phyloP scores from a whole-genome alignment of 139 green algal genomes.

The Eudorina sp. region DNA sequence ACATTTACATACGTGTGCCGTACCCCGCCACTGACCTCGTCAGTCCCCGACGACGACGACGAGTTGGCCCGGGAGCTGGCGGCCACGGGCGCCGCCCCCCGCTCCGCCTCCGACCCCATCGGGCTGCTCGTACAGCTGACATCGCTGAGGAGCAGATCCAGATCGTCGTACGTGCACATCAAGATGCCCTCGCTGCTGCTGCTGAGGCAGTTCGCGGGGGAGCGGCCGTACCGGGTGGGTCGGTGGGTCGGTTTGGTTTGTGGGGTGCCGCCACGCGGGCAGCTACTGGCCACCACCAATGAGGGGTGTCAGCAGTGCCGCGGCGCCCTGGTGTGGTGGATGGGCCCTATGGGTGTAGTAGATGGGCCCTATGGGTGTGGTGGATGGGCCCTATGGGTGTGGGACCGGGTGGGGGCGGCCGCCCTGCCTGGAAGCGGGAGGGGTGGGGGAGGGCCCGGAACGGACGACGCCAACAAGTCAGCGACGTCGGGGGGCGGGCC shows the following conservation, averaged over 20 bases:
- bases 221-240: conserved; percentile 29
- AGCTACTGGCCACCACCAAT: too few relatives aligned
- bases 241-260: neutral
- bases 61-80: conserved; percentile 43
- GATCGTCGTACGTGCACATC: conserved; percentile 41
- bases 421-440: too few relatives aligned
- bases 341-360: too few relatives aligned
- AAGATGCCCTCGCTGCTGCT: conserved; percentile 57
- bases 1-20: neutral
- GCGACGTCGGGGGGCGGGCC: too few relatives aligned
- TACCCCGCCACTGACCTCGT: too few relatives aligned
- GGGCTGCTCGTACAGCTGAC: conserved; percentile 57
- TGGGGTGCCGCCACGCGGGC: neutral
- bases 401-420: too few relatives aligned
- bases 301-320: too few relatives aligned
- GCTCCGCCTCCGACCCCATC: conserved; percentile 55
- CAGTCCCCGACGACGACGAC: conserved; percentile 16
- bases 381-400: too few relatives aligned
- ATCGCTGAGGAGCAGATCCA: neutral
- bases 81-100: neutral
- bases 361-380: too few relatives aligned
- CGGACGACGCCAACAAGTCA: too few relatives aligned
- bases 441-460: too few relatives aligned
- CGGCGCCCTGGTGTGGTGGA: too few relatives aligned
- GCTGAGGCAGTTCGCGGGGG: conserved; percentile 43